phyloP scores from a whole-genome alignment of 2,329 filamentous ascomycete species.

The Monosporascus sp. region DNA sequence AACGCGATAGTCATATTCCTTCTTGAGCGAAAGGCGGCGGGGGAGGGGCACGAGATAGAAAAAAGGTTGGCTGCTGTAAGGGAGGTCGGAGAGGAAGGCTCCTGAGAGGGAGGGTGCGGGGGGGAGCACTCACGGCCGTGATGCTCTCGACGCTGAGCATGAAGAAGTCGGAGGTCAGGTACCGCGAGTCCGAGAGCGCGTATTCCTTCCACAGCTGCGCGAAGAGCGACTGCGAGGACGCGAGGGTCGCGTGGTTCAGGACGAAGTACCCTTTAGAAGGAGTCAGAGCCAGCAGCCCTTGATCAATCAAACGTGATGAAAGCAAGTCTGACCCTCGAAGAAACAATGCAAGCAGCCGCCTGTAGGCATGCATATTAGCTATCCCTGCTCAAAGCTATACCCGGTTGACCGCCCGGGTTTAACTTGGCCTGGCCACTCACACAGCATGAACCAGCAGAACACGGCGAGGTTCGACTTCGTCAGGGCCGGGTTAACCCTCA shows the following conservation, averaged over 20 bases:
- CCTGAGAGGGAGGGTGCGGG: too few relatives aligned
- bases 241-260: constrained; percentile 60
- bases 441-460: constrained; percentile 51
- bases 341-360: constrained; percentile 68
- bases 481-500: constrained; percentile 26
- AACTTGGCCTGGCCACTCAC: constrained; percentile 31
- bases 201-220: constrained; percentile 95
- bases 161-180: constrained; percentile 75
- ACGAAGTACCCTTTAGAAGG: constrained; percentile 63
- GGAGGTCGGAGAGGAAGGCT: too few relatives aligned
- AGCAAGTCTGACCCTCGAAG: constrained; percentile 61
- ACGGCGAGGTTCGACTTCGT: constrained; percentile 36
- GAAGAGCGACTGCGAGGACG: constrained; percentile 64
- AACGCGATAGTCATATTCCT: too few relatives aligned
- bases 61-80: too few relatives aligned
- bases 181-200: constrained; percentile 78
- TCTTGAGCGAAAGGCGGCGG: too few relatives aligned
- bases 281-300: background rate
- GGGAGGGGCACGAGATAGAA: too few relatives aligned
- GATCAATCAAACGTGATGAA: too few relatives aligned
- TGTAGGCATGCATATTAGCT: constrained; percentile 20
- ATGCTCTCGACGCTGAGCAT: constrained; percentile 84
- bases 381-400: background rate
- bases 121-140: constrained; percentile 59
- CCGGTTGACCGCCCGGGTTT: background rate